Evolutionary conservation across 2,329 filamentous ascomycete species (phyloP), one percentile per base, ranked within the genome.

Genomic region (Ophiostoma piceae): DNA sequence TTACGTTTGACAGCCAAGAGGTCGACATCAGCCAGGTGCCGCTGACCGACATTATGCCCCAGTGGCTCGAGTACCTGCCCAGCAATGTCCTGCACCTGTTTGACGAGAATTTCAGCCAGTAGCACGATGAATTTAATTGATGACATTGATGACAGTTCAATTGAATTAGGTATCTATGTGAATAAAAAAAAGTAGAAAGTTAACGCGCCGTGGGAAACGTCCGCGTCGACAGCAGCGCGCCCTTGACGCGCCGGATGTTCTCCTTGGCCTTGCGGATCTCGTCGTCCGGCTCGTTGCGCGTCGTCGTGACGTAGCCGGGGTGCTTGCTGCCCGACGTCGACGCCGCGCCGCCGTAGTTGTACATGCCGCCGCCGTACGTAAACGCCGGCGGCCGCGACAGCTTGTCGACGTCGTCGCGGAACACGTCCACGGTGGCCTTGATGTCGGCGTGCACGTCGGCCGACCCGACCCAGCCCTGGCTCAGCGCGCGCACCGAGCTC

Each of bases 181-280:
- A 11, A 41, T 14, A 1, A 14, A 41, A 14, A 14, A 41, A 14
- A 14, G 11, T 3, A 41, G 9, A 22, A 16, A 11, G 26, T 12
- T 37, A 78, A 68, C 76, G 76, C 43, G 79, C 80, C 2, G 79
- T 75, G n/a, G 88, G 90, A 74, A 94, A 94, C 75, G 87, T 91
- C 75, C 90, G 86, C 4, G 91, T 86, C 75, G 88, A 92, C 70
- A 96, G 78, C 74, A 95, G 80, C 12, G 92, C 86, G 1, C 92
- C 92, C 81, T 96, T 96, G 60, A 95, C 86, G 70, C 90, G 85
- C 73, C 92, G 82, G 68, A 96, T 94, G 72, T 90, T 91, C 73
- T 87, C 87, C 79, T 91, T 91, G 26, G 91, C 83, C 76, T 86
- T 87, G 73, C 87, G 87, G 74, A 92, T 88, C 79, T 91, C 90